These are phyloP conservation scores for Lomentospora prolificans DNA, from an alignment of 2,329 filamentous ascomycete genomes.

Conservation along the genomic window DNA sequence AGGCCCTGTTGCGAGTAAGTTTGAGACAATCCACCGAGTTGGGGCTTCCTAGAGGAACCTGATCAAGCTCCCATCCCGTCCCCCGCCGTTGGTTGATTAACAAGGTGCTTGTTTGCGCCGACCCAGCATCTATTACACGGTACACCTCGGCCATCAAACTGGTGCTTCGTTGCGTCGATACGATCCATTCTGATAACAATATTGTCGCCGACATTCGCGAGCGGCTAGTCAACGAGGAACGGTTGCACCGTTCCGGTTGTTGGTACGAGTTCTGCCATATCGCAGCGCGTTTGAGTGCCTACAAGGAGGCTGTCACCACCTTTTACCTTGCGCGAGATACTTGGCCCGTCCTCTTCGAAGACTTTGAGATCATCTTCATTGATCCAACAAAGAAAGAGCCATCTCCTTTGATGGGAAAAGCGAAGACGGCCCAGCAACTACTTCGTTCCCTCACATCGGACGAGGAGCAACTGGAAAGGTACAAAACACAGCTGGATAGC, in stretches of 20 bases:
- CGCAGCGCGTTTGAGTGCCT: slow-evolving; percentile 17
- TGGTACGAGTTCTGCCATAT: slow-evolving; percentile 22
- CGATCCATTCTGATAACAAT: neutral
- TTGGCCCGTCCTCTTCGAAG: slow-evolving; percentile 22
- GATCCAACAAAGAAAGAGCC: slow-evolving; percentile 12
- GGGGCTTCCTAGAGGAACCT: no score
- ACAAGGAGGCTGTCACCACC: slow-evolving; percentile 11
- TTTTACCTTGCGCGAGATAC: slow-evolving; percentile 14
- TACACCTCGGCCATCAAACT: neutral
- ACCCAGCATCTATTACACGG: no score
- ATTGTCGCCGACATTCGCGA: slow-evolving; percentile 12
- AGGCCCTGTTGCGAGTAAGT: no score
- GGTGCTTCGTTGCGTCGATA: neutral
- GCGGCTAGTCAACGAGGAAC: slow-evolving; percentile 14
- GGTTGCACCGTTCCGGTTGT: slow-evolving; percentile 11
- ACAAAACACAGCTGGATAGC: slow-evolving; percentile 10
- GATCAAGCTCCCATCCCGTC: no score
- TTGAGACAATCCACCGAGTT: no score
- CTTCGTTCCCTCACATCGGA: slow-evolving; percentile 15
- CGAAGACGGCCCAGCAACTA: slow-evolving; percentile 14
- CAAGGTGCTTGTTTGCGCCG: no score
- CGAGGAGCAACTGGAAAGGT: neutral
- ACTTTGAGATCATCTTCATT: slow-evolving; percentile 18
- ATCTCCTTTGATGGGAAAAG: slow-evolving; percentile 14
- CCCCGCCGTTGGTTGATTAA: no score